Evolutionary conservation across 176 grass and related monocot species (phyloP).

Genomic region (Oryza australiensis): DNA sequence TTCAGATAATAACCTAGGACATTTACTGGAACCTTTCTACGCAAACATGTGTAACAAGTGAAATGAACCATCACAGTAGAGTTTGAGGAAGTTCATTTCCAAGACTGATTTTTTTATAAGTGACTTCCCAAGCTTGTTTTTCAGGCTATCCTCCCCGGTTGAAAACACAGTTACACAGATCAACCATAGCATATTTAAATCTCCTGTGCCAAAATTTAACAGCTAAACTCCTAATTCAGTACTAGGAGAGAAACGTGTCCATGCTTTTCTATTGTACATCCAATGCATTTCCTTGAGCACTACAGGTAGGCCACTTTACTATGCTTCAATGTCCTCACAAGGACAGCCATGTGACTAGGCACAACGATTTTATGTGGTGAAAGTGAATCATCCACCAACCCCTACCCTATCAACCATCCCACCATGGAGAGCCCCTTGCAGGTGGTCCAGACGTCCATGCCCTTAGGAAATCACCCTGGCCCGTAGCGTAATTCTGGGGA

Average conservation of each 20-base stretch:
- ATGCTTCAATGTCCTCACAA: constrained; percentile 38
- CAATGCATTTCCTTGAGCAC: constrained; percentile 35
- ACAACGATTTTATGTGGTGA: constrained; percentile 30
- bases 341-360: constrained; percentile 46
- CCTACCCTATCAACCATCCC: constrained; percentile 8
- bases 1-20: not conserved
- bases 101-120: not conserved
- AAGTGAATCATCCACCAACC: constrained; percentile 46
- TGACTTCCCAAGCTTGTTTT: not conserved
- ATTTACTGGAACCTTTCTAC: not conserved
- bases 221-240: not conserved
- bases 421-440: constrained; percentile 27
- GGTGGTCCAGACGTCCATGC: constrained; percentile 31
- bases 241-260: constrained; percentile 30
- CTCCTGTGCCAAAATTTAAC: not conserved
- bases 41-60: not conserved
- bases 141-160: not conserved
- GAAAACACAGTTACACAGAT: not conserved
- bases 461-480: constrained; percentile 19
- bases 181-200: not conserved
- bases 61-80: constrained; percentile 1
- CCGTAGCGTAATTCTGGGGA: constrained; percentile 40
- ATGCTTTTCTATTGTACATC: constrained; percentile 42
- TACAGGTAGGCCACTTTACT: constrained; percentile 36
- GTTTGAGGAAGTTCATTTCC: not conserved